Conservation (phyloP, 1,284 basidiomycete genomes). For the Flammula alnicola region DNA sequence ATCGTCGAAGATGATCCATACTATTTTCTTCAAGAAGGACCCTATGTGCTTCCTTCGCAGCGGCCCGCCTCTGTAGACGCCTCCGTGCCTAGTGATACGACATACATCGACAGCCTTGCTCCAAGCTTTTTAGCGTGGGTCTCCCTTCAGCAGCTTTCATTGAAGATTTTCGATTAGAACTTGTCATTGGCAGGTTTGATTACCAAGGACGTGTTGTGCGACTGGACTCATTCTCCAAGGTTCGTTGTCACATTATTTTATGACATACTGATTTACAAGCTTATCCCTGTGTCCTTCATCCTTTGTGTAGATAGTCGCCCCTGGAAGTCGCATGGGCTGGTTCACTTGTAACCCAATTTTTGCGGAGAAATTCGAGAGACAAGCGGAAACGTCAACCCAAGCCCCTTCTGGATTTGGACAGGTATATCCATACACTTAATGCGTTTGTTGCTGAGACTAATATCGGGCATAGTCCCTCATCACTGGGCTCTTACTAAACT, state of each 20-base stretch:
- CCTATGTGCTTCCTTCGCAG: slow-evolving; percentile 51
- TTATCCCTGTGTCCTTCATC: no score
- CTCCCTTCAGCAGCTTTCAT: slow-evolving; percentile 12
- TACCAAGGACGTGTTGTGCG: slow-evolving; percentile 81
- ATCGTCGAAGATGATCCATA: slow-evolving; percentile 86
- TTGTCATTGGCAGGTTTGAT: slow-evolving; percentile 51
- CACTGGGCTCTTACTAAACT: slow-evolving; percentile 63
- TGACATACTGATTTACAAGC: not conserved
- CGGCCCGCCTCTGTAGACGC: slow-evolving; percentile 31
- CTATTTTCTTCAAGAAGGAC: slow-evolving; percentile 72
- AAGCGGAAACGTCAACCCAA: slow-evolving; percentile 75
- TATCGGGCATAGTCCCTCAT: slow-evolving; percentile 52
- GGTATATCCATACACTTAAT: slow-evolving; percentile 37
- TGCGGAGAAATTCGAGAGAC: slow-evolving; percentile 76
- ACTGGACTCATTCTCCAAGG: slow-evolving; percentile 83
- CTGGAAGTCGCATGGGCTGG: slow-evolving; percentile 81
- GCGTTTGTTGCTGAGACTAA: not conserved
- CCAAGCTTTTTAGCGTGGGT: slow-evolving; percentile 71
- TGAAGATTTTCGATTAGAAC: not conserved
- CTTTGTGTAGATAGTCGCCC: slow-evolving; percentile 66
- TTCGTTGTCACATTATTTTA: slow-evolving; percentile 25
- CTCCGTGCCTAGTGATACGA: slow-evolving; percentile 36
- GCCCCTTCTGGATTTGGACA: slow-evolving; percentile 77
- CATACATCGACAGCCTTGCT: slow-evolving; percentile 58
- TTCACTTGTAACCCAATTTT: slow-evolving; percentile 75